phyloP scores from a whole-genome alignment of 2,329 filamentous ascomycete species.

The Fusarium citri region DNA sequence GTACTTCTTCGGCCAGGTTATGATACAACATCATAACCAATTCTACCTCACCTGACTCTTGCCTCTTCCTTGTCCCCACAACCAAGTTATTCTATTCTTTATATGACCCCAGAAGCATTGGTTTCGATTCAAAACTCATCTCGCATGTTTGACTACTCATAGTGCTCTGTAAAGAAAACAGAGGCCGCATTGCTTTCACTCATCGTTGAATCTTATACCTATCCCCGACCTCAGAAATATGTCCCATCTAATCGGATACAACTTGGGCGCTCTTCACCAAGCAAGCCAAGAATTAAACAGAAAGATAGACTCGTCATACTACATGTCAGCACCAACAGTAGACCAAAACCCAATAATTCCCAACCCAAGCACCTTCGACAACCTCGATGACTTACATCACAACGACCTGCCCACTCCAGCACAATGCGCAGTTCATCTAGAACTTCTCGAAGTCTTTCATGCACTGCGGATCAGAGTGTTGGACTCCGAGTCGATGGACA shows the following conservation, averaged over 20 bases:
- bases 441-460: conserved; percentile 68
- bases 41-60: conserved; percentile 18
- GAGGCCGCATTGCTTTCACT: neutral
- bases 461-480: conserved; percentile 55
- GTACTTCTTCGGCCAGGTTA: conserved; percentile 13
- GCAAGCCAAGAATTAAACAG: conserved; percentile 7
- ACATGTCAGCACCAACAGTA: neutral
- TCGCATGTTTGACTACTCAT: neutral
- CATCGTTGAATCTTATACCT: neutral
- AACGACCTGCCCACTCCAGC: conserved; percentile 24
- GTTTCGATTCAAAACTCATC: neutral
- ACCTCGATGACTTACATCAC: neutral
- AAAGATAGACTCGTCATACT: conserved; percentile 5
- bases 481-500: conserved; percentile 23
- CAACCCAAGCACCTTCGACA: conserved; percentile 14
- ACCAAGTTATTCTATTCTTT: neutral
- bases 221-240: neutral
- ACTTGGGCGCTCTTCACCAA: conserved; percentile 21
- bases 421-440: conserved; percentile 67
- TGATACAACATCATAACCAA: neutral
- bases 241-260: conserved; percentile 33
- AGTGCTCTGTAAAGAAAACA: neutral
- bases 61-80: neutral
- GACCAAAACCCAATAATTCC: conserved; percentile 33
- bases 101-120: neutral